Conservation (phyloP, 306 rosid genomes). For the Ochetophila trinervis region DNA sequence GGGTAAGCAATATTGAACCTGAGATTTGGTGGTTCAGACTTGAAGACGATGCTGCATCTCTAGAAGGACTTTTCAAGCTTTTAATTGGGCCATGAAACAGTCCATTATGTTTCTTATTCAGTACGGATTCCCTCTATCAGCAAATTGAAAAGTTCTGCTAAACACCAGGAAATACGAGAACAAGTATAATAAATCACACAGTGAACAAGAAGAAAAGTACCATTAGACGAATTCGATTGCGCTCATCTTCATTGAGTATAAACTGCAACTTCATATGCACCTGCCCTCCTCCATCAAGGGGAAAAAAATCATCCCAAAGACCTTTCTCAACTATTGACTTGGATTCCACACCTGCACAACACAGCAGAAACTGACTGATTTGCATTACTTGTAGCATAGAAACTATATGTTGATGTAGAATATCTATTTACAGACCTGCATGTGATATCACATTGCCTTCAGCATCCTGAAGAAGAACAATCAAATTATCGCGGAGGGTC, state of each 20-base stretch:
- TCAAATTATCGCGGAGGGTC: slow-evolving; percentile 68
- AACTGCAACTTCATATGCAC: slow-evolving; percentile 75
- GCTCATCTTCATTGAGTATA: slow-evolving; percentile 72
- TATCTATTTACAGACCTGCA: slow-evolving; percentile 43
- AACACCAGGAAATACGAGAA: background rate
- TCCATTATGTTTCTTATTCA: slow-evolving; percentile 71
- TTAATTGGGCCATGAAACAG: slow-evolving; percentile 33
- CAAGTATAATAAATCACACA: too few relatives aligned
- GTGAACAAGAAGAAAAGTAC: slow-evolving; percentile 30
- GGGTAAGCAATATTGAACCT: slow-evolving; percentile 66
- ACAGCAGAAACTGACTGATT: slow-evolving; percentile 26
- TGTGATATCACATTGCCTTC: slow-evolving; percentile 67
- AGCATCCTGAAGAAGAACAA: slow-evolving; percentile 52
- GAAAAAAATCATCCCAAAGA: slow-evolving; percentile 68
- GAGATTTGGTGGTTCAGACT: slow-evolving; percentile 47
- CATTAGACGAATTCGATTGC: slow-evolving; percentile 65
- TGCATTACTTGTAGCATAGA: slow-evolving; percentile 8
- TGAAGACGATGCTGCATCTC: slow-evolving; percentile 35
- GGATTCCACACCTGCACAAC: slow-evolving; percentile 52
- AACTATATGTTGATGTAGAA: slow-evolving; percentile 5
- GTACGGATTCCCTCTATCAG: slow-evolving; percentile 44
- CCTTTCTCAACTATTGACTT: slow-evolving; percentile 77
- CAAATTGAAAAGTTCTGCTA: background rate
- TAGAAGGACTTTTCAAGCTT: slow-evolving; percentile 24
- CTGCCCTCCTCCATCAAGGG: slow-evolving; percentile 61